Percentiles rank a stretch among this genome's conserved stretches.
phyloP scores from a whole-genome alignment of 805 yeast species.

The Candida pseudoglaebosa region DNA sequence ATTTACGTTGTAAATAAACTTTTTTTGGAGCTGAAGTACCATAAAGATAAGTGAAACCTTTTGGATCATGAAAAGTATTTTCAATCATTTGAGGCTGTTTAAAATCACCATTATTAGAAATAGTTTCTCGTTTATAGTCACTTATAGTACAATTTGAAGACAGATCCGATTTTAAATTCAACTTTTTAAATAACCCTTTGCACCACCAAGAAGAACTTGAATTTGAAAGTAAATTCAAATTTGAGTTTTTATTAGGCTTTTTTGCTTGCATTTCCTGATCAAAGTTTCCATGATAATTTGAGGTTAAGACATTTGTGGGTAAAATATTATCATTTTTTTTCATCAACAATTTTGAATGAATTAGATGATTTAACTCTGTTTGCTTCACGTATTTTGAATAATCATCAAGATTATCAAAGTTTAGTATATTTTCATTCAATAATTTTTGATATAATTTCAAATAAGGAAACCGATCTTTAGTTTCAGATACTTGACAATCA shows the following conservation, averaged over 20 bases:
- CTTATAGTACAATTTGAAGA: too few relatives aligned
- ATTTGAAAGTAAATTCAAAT: too few relatives aligned
- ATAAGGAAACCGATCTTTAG: conserved; percentile 23
- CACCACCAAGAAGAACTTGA: too few relatives aligned
- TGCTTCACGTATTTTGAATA: conserved; percentile 29
- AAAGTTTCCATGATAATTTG: conserved; percentile 2
- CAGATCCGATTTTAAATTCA: too few relatives aligned
- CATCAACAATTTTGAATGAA: conserved; percentile 17
- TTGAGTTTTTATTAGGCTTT: conserved; percentile 2
- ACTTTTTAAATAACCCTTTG: too few relatives aligned
- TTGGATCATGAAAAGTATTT: not conserved
- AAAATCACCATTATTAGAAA: not conserved
- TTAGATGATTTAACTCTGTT: conserved; percentile 31
- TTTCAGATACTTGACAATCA: conserved; percentile 6
- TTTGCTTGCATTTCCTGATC: conserved; percentile 1
- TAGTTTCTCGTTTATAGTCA: conserved; percentile 1
- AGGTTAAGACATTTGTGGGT: conserved; percentile 2
- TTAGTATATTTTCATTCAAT: conserved; percentile 18
- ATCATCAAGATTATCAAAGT: conserved; percentile 31
- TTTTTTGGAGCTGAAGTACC: conserved; percentile 5
- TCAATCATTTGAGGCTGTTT: not conserved
- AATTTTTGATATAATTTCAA: conserved; percentile 21
- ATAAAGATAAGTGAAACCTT: conserved; percentile 1
- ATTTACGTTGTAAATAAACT: conserved; percentile 47
- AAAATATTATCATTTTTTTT: conserved; percentile 19